Evolutionary conservation across 495 filamentous ascomycete species (phyloP), one percentile per base, ranked within the genome.

Genomic region (Pseudoneurospora amorphoporcata): DNA sequence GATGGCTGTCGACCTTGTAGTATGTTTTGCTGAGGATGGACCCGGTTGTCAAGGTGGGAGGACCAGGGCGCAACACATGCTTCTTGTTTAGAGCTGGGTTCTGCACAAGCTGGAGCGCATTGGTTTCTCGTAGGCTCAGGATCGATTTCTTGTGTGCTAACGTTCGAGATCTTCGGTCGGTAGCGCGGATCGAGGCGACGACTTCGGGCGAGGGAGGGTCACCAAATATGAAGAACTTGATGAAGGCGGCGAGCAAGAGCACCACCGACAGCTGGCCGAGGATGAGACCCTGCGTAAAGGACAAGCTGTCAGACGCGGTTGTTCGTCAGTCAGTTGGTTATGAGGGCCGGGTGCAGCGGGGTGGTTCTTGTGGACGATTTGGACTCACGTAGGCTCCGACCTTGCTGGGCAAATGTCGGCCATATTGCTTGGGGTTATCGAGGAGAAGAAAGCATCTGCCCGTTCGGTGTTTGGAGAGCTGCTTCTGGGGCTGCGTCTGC

Each of bases 201-300:
- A 91, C 89, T 61, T 95, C 94, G 47, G 93, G 87, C 1, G 91
- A 91, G 0, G 95, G 93, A 38, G 92, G 87, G 78, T 99, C 95
- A 77, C 95, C 95, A 77, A 99, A 98, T 81, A 99, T 97, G 89
- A 99, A 99, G 88, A 97, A 99, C 82, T 97, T 97, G 82, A 99
- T 99, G 84, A 99, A 99, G 75, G 90, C 91, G 69, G 93, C 93
- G 73, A 98, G 89, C 71, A 98, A 83, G 38, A 98, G 84, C 4
- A 97, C 91, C 39, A 99, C 90, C 39, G 93, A 95, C 72, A 98
- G 86, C 81, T 99, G 95, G 68, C 95, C 95, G 68, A 98, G 86
- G 73, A 99, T 88, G 75, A 99, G 92, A 37, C 95, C 95, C 82
- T 97, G 92, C 10, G 92, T 95, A 82, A 97, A 97, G 29, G 94